phyloP scores from a whole-genome alignment of 2,329 filamentous ascomycete genomes.

The Scortechinia acanthostroma region DNA sequence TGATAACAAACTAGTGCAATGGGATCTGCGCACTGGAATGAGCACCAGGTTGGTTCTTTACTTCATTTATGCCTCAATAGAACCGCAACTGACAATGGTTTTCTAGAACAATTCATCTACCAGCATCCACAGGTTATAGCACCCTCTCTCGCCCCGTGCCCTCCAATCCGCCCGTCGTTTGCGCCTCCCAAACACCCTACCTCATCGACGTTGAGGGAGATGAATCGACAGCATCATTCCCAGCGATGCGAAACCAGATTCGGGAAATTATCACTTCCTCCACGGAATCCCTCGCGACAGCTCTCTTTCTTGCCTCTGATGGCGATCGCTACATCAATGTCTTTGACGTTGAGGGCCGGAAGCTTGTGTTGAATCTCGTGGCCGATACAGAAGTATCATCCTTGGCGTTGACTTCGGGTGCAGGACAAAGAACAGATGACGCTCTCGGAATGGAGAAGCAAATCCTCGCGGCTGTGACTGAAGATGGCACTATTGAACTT shows the following conservation, averaged over 20 bases:
- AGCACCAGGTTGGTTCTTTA: constrained; percentile 25
- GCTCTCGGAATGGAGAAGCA: constrained; percentile 19
- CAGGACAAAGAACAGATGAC: constrained; percentile 8
- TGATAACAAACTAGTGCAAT: constrained; percentile 40
- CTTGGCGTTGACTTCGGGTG: constrained; percentile 21
- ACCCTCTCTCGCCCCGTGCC: neutral
- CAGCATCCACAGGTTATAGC: neutral
- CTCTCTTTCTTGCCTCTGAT: constrained; percentile 36
- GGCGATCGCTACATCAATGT: constrained; percentile 39
- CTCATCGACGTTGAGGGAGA: constrained; percentile 29
- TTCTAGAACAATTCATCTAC: neutral
- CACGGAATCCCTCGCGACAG: constrained; percentile 15
- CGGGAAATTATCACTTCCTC: constrained; percentile 33
- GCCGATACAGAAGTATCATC: constrained; percentile 33
- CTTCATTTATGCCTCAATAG: neutral
- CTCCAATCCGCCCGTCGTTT: constrained; percentile 21
- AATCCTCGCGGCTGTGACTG: constrained; percentile 30
- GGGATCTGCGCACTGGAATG: constrained; percentile 34
- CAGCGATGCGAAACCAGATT: constrained; percentile 37
- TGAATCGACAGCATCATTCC: constrained; percentile 26
- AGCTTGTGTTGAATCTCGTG: constrained; percentile 34
- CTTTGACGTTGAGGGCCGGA: constrained; percentile 30
- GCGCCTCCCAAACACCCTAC: constrained; percentile 37
- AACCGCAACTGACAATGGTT: neutral
- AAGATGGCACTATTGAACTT: constrained; percentile 34